Percentiles rank a stretch among this genome's conserved stretches.
Conservation (phyloP, 2,329 filamentous ascomycete species). For the Fusarium musae region DNA sequence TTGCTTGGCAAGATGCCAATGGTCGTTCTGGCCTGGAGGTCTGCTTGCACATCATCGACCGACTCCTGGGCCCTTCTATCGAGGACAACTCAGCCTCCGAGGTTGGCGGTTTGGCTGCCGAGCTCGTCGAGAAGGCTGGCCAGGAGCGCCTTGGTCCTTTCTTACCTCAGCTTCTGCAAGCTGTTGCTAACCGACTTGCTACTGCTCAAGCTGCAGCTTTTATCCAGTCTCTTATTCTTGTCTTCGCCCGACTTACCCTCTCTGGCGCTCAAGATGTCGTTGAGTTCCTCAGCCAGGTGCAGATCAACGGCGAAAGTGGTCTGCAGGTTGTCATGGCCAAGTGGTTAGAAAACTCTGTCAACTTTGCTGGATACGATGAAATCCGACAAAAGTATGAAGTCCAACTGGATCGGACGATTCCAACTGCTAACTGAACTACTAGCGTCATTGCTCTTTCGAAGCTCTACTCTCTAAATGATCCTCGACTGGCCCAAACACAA, state of each 20-base stretch:
- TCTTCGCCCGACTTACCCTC: constrained; percentile 91
- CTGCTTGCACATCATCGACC: constrained; percentile 90
- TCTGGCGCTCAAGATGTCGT: constrained; percentile 89
- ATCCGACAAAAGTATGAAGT: constrained; percentile 88
- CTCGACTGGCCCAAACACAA: constrained; percentile 78
- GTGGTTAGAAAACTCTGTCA: constrained; percentile 97
- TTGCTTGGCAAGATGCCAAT: constrained; percentile 83
- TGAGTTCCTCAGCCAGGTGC: constrained; percentile 86
- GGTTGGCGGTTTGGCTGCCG: constrained; percentile 91
- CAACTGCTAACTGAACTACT: constrained; percentile 46
- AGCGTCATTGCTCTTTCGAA: constrained; percentile 94
- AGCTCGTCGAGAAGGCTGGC: constrained; percentile 94
- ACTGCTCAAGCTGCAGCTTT: constrained; percentile 87
- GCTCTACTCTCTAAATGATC: constrained; percentile 87
- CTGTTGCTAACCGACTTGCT: constrained; percentile 85
- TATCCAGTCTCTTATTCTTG: constrained; percentile 94
- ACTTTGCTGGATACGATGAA: constrained; percentile 97
- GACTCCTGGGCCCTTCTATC: constrained; percentile 83
- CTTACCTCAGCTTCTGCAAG: constrained; percentile 85
- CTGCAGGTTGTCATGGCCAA: constrained; percentile 89
- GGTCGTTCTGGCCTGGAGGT: constrained; percentile 89
- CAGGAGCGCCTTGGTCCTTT: constrained; percentile 91
- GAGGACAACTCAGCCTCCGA: constrained; percentile 96
- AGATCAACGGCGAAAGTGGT: constrained; percentile 83
- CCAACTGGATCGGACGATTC: no score